Evolutionary conservation across 2,329 filamentous ascomycete species (phyloP).

Genomic region (Xylaria sp.): DNA sequence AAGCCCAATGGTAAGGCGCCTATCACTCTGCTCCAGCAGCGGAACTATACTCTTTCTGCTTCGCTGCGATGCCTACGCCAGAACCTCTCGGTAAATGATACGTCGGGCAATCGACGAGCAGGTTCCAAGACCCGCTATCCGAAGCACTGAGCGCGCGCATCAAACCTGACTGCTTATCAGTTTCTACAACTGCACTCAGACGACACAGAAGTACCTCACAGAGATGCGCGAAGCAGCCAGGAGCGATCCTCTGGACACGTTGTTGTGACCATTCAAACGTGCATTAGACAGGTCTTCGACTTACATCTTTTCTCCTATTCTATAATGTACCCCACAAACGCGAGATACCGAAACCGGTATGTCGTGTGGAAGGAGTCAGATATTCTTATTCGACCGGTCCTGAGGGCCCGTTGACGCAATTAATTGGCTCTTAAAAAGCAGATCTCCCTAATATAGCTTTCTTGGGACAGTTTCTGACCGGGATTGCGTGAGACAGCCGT

Average conservation of each 20-base stretch:
- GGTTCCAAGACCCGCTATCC: background rate
- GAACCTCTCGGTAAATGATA: background rate
- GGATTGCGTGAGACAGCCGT: slow-evolving; percentile 18
- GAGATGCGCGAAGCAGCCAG: background rate
- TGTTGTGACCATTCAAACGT: slow-evolving; percentile 24
- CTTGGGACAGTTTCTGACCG: slow-evolving; percentile 5
- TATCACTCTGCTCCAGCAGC: slow-evolving; percentile 32
- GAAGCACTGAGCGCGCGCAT: slow-evolving; percentile 12
- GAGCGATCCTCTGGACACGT: slow-evolving; percentile 26
- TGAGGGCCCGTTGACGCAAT: slow-evolving; percentile 18
- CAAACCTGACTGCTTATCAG: background rate
- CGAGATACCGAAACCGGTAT: slow-evolving; percentile 39
- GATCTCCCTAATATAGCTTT: slow-evolving; percentile 27
- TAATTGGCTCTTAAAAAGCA: slow-evolving; percentile 18
- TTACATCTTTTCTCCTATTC: slow-evolving; percentile 27
- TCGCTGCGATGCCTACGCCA: slow-evolving; percentile 8
- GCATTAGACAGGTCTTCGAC: slow-evolving; percentile 28
- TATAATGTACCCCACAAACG: slow-evolving; percentile 38
- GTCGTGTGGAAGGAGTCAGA: slow-evolving; percentile 28
- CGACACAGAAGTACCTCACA: background rate
- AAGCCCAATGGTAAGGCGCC: slow-evolving; percentile 31
- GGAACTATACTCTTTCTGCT: slow-evolving; percentile 15
- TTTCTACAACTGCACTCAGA: background rate
- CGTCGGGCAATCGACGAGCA: slow-evolving; percentile 9
- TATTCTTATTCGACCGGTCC: slow-evolving; percentile 34